Evolutionary conservation across 2,329 filamentous ascomycete genomes (phyloP).

Genomic region (Aspergillus aculeatus): DNA sequence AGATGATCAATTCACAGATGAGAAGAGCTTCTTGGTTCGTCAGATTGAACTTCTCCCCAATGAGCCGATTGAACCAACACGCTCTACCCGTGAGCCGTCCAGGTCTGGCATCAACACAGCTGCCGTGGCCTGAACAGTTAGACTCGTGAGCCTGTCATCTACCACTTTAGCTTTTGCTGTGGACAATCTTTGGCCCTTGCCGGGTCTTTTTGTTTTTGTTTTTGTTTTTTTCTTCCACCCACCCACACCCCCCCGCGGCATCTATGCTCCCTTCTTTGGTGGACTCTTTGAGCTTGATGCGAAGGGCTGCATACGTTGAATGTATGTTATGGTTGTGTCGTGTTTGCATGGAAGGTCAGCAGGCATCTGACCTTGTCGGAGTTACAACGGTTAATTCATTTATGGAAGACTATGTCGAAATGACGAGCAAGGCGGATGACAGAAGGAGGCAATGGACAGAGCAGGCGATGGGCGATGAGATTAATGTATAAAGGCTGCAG

Average conservation of each 20-base stretch:
- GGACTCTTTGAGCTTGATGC: not conserved
- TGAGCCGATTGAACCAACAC: conserved; percentile 40
- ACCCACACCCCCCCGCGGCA: not conserved
- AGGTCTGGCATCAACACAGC: conserved; percentile 30
- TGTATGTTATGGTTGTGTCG: conserved; percentile 6
- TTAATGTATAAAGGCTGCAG: conserved; percentile 5
- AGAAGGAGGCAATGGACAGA: conserved; percentile 2
- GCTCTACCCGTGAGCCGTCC: conserved; percentile 27
- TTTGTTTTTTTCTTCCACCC: too few relatives aligned
- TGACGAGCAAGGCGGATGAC: conserved; percentile 3
- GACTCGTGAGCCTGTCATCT: not conserved
- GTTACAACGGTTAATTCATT: conserved; percentile 18
- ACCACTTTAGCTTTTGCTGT: conserved; percentile 1
- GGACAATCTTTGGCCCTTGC: conserved; percentile 1
- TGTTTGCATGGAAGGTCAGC: conserved; percentile 26
- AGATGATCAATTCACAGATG: conserved; percentile 97
- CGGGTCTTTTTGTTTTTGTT: not conserved
- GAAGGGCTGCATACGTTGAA: conserved; percentile 9
- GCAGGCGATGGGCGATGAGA: not conserved
- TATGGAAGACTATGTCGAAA: conserved; percentile 12
- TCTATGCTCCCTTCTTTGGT: conserved; percentile 10
- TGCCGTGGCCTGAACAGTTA: conserved; percentile 26
- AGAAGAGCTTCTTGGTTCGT: conserved; percentile 94
- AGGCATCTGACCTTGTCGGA: conserved; percentile 23
- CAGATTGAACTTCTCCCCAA: conserved; percentile 66